Evolutionary conservation across 2,329 filamentous ascomycete species (phyloP).

Genomic region (Ophiostoma novo-ulmi): DNA sequence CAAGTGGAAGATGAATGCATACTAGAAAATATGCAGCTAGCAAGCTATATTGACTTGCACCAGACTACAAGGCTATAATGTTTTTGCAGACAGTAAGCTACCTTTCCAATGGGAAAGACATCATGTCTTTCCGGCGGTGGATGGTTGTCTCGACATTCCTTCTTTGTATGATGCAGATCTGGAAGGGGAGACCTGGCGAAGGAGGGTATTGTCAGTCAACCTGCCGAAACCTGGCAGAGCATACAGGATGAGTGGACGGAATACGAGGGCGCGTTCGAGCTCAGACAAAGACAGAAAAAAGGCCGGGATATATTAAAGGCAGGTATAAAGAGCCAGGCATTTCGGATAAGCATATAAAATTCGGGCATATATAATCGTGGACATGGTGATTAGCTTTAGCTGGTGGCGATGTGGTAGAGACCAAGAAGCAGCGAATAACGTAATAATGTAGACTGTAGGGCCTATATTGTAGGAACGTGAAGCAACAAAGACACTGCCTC

Average conservation of each 20-base stretch:
- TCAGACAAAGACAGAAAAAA: not conserved
- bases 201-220: not conserved
- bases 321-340: not conserved
- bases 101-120: slow-evolving; percentile 7
- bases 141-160: not conserved
- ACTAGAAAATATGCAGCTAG: not conserved
- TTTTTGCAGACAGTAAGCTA: not conserved
- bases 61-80: not conserved
- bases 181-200: not conserved
- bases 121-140: not conserved
- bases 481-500: no score
- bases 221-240: not conserved
- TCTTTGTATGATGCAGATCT: not conserved
- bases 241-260: not conserved
- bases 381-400: not conserved
- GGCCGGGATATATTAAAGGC: not conserved
- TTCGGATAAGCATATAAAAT: not conserved
- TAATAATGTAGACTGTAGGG: not conserved
- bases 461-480: not conserved
- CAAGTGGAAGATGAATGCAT: not conserved
- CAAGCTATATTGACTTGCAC: not conserved
- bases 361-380: not conserved
- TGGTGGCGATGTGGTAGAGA: not conserved
- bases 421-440: not conserved
- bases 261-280: not conserved